Evolutionary conservation across 345 rosid genomes (phyloP), one percentile per base, ranked within the genome.

Genomic region (Eucalyptus erythrocorys): DNA sequence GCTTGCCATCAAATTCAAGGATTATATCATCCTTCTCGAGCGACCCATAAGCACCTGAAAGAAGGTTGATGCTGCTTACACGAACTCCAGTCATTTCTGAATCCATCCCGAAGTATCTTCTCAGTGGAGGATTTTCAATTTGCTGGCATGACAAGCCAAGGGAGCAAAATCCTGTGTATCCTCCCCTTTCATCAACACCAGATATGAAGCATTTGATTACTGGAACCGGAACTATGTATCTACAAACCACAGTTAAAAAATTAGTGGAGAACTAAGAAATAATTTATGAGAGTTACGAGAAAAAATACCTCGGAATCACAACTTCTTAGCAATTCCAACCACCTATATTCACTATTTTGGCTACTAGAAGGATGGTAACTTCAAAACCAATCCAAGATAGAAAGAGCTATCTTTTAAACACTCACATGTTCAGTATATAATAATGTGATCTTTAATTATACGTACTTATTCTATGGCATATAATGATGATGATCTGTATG

Each of bases 151-250:
- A 94, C 87, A 97, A 91, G 86, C 99, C 97, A 90, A 96, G 91
- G 68, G 96, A 95, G 90, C 99, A 97, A 91, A 97, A 95, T 57
- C 99, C 97, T 81, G 90, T 88, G 89, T 95, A 95, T 90, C 90
- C 93, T 86, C 96, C 97, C 27, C 89, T 91, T 92, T 94, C 96
- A 92, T 94, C 95, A 88, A 95, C 94, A 19, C 96, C 96, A 84
- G 91, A 88, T 90, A 96, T 95, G 88, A 97, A 97, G 91, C 94
- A 96, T 91, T 93, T 93, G 47, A 96, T 97, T 40, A 97, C 94
- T 8, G 98, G 97, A 90, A 96, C 96, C 37, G 98, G 98, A 87
- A 96, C 96, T 89, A 96, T 96, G 88, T 97, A 97, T 14, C 99
- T 96, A 93, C 91, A 95, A 48, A 64, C 37, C 71, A 64, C n/a